These are phyloP conservation scores for Silene noctiflora DNA, from an alignment of 179 eudicot species.

Conservation along the genomic window DNA sequence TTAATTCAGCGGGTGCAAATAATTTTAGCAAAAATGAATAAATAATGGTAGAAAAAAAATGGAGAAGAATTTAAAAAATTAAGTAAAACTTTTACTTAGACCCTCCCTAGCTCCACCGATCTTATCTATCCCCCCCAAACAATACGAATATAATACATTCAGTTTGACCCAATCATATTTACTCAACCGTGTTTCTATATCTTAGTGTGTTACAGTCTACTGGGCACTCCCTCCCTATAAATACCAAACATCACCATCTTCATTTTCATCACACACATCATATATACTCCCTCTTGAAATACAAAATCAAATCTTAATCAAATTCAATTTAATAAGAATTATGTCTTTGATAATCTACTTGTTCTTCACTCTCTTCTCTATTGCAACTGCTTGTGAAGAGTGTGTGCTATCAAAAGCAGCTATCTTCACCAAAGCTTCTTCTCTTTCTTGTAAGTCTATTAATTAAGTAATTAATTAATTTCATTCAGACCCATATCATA, in stretches of 20 bases:
- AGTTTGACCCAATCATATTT: not conserved
- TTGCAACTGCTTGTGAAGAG: conserved; percentile 51
- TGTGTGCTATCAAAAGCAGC: conserved; percentile 61
- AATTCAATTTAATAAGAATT: not conserved
- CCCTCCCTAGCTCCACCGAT: too few species aligned
- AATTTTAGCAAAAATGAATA: too few species aligned
- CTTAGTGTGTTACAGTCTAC: conserved; percentile 13
- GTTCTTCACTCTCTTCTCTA: conserved; percentile 17
- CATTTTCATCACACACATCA: conserved; percentile 10
- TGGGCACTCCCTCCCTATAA: conserved; percentile 7
- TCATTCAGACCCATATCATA: conserved; percentile 6
- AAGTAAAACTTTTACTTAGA: too few species aligned
- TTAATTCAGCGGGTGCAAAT: too few species aligned
- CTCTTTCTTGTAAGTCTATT: conserved; percentile 52
- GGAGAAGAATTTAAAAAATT: too few species aligned
- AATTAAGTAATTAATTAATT: not conserved
- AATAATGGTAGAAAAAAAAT: too few species aligned
- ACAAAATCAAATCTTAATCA: not conserved
- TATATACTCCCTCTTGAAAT: not conserved
- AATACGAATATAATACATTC: not conserved
- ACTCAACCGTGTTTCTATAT: not conserved
- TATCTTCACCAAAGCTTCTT: conserved; percentile 39
- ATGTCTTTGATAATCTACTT: conserved; percentile 18
- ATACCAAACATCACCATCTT: conserved; percentile 20
- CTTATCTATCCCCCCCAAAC: not conserved